A percentile compares a stretch with the other conserved stretches of the same genome.
phyloP scores from a whole-genome alignment of 495 filamentous ascomycete species.

The Penicillium soppii region DNA sequence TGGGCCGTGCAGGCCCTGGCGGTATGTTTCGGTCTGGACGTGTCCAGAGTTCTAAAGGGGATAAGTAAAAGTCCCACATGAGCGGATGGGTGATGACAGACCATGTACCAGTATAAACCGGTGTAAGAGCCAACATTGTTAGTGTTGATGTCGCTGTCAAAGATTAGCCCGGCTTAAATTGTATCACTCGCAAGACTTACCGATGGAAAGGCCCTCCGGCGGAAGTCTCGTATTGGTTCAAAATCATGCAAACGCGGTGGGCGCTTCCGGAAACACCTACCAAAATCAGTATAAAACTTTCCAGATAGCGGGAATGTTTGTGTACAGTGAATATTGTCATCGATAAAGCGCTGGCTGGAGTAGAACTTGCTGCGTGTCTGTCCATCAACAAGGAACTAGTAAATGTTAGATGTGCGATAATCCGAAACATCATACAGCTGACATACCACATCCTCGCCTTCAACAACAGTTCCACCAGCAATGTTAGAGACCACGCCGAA shows the following conservation, averaged over 20 bases:
- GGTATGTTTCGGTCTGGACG: constrained; percentile 60
- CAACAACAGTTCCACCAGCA: constrained; percentile 48
- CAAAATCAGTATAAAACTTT: constrained; percentile 1
- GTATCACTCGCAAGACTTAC: constrained; percentile 5
- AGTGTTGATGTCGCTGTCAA: constrained; percentile 57
- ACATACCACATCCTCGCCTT: constrained; percentile 60
- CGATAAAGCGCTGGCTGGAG: constrained; percentile 65
- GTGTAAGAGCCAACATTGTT: constrained; percentile 60
- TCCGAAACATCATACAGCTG: background rate
- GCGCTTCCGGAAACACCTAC: constrained; percentile 31
- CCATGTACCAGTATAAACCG: constrained; percentile 68
- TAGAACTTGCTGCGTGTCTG: constrained; percentile 70
- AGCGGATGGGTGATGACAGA: constrained; percentile 7
- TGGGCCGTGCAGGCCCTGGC: constrained; percentile 66
- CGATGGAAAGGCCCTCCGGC: constrained; percentile 52
- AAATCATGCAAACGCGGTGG: constrained; percentile 36
- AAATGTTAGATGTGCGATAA: background rate
- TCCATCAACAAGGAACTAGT: constrained; percentile 53
- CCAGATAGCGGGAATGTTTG: background rate
- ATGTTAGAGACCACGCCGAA: constrained; percentile 52
- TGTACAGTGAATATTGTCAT: constrained; percentile 61
- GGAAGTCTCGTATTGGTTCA: constrained; percentile 45
- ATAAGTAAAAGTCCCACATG: background rate
- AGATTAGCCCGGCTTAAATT: constrained; percentile 3
- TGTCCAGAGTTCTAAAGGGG: constrained; percentile 50